phyloP scores from a whole-genome alignment of 2,329 filamentous ascomycete genomes.

The Ophiognomonia clavigignenti-juglandacearum region DNA sequence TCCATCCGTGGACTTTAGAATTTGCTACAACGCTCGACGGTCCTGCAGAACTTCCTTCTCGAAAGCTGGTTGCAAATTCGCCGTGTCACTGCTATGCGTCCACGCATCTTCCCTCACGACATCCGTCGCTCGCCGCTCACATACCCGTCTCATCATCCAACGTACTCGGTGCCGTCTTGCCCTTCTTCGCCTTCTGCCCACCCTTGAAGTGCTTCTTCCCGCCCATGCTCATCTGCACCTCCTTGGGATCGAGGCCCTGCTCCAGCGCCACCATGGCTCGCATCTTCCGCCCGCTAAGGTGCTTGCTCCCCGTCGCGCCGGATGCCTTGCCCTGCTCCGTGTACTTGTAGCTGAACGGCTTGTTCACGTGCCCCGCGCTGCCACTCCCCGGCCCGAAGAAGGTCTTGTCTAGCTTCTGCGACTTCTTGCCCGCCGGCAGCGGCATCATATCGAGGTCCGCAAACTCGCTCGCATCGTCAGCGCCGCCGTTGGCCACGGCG shows the following conservation, averaged over 20 bases:
- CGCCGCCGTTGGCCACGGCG: slow-evolving; percentile 29
- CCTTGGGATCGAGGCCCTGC: slow-evolving; percentile 76
- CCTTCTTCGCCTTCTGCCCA: slow-evolving; percentile 58
- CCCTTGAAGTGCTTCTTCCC: slow-evolving; percentile 95
- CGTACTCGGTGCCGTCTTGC: slow-evolving; percentile 42
- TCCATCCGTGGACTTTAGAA: too few relatives aligned
- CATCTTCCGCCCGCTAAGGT: slow-evolving; percentile 78
- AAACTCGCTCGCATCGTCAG: slow-evolving; percentile 30
- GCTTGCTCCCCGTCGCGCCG: slow-evolving; percentile 40
- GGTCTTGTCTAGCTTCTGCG: slow-evolving; percentile 73
- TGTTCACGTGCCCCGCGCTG: slow-evolving; percentile 61
- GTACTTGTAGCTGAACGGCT: slow-evolving; percentile 89
- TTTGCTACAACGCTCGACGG: too few relatives aligned
- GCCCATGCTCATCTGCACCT: slow-evolving; percentile 58
- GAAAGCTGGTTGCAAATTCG: too few relatives aligned
- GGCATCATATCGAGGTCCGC: slow-evolving; percentile 43
- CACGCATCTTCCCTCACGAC: too few relatives aligned
- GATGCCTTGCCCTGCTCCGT: slow-evolving; percentile 64
- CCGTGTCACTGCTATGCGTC: too few relatives aligned
- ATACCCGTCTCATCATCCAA: slow-evolving; percentile 27
- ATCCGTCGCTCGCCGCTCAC: too few relatives aligned
- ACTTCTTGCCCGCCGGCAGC: slow-evolving; percentile 65
- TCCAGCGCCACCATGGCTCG: slow-evolving; percentile 77
- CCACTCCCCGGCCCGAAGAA: slow-evolving; percentile 72
- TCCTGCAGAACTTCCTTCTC: too few relatives aligned